These are phyloP conservation scores for Yamadazyma sp. DNA, from an alignment of 1,139 yeast species.

Conservation along the genomic window DNA sequence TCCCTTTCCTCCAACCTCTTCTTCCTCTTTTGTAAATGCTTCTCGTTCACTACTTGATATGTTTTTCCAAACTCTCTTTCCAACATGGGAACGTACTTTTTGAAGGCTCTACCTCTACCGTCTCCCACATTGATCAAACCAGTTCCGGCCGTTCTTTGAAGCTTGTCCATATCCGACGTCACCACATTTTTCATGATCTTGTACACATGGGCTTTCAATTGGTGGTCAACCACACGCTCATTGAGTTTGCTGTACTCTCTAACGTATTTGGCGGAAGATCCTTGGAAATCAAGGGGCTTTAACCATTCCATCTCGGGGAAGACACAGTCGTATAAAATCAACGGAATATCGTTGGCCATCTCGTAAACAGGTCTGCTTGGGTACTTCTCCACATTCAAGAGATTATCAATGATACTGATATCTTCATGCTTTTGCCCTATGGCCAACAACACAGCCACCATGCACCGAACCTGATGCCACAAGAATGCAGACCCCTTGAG, in stretches of 20 bases:
- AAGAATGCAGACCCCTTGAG: slow-evolving; percentile 86
- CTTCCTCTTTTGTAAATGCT: slow-evolving; percentile 52
- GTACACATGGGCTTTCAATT: slow-evolving; percentile 35
- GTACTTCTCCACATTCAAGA: slow-evolving; percentile 57
- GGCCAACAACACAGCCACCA: slow-evolving; percentile 79
- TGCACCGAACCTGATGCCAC: slow-evolving; percentile 98
- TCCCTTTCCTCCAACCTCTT: not conserved
- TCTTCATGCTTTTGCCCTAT: slow-evolving; percentile 79
- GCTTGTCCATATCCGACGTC: slow-evolving; percentile 20
- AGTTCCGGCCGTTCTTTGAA: slow-evolving; percentile 19
- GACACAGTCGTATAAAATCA: slow-evolving; percentile 85
- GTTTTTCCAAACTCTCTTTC: slow-evolving; percentile 61
- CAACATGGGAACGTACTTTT: slow-evolving; percentile 57
- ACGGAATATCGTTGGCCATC: slow-evolving; percentile 91
- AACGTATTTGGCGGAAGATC: slow-evolving; percentile 23
- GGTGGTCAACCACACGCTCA: slow-evolving; percentile 33
- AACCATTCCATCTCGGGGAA: slow-evolving; percentile 73
- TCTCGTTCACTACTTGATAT: slow-evolving; percentile 66
- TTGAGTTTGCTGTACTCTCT: slow-evolving; percentile 24
- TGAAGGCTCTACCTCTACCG: slow-evolving; percentile 62
- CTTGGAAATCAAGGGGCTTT: slow-evolving; percentile 23
- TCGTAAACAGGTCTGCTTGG: slow-evolving; percentile 81
- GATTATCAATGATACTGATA: slow-evolving; percentile 53
- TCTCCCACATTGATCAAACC: slow-evolving; percentile 63
- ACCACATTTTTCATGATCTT: slow-evolving; percentile 27